Conservation (phyloP, 177 flowering plant genomes). For the Vitis hybrid region DNA sequence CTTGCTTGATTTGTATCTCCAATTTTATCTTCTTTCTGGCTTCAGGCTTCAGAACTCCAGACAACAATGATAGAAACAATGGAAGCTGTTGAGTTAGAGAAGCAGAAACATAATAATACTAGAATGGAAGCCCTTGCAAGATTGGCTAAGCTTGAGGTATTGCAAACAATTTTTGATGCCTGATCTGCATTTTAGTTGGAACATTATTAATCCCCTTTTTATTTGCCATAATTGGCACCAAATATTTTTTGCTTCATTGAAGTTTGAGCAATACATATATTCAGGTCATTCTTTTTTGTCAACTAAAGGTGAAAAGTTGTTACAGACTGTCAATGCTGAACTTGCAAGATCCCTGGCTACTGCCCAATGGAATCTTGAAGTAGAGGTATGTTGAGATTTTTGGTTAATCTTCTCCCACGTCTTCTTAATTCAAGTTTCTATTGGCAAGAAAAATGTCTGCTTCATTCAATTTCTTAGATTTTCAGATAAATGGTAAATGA, state of each 20-base stretch:
- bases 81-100: conserved; percentile 96
- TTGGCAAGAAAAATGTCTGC: neutral
- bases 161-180: conserved; percentile 2
- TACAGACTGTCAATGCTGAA: conserved; percentile 88
- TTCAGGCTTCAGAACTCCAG: conserved; percentile 89
- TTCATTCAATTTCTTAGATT: no score
- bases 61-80: conserved; percentile 79
- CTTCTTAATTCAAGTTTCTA: neutral
- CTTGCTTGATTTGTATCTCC: neutral
- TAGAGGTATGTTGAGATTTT: conserved; percentile 54
- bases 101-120: conserved; percentile 87
- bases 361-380: conserved; percentile 80
- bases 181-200: conserved; percentile 5
- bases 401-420: neutral
- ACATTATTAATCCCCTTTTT: conserved; percentile 1
- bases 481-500: no score
- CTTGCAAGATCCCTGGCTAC: conserved; percentile 82
- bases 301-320: conserved; percentile 27
- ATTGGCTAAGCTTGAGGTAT: conserved; percentile 84
- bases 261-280: conserved; percentile 8
- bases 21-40: conserved; percentile 6
- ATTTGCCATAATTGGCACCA: conserved; percentile 1
- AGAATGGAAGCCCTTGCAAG: conserved; percentile 85
- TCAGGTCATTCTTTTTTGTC: conserved; percentile 7
- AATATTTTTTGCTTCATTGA: conserved; percentile 2